Evolutionary conservation across 441 rosid genomes (phyloP).

Genomic region (Corymbia calophylla): DNA sequence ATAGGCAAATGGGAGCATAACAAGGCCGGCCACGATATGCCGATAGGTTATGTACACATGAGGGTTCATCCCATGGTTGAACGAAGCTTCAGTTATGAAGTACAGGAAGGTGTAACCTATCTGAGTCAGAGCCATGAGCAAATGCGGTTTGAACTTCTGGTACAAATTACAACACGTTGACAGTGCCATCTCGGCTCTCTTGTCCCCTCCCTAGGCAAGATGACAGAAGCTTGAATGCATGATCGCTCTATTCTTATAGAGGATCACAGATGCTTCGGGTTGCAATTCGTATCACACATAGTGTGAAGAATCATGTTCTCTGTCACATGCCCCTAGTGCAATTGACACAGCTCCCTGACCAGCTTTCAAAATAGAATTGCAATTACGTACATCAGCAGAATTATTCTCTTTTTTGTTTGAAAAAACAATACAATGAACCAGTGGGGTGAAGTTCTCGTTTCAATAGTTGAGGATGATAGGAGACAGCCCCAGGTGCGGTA

Average conservation of each 20-base stretch:
- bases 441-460: background rate
- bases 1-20: slow-evolving; percentile 54
- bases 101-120: slow-evolving; percentile 47
- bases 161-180: background rate
- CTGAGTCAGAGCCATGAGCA: slow-evolving; percentile 46
- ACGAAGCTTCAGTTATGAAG: slow-evolving; percentile 54
- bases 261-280: background rate
- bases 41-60: slow-evolving; percentile 62
- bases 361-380: background rate
- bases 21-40: slow-evolving; percentile 34
- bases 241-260: background rate
- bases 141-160: slow-evolving; percentile 41
- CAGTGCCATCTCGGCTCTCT: slow-evolving; percentile 2
- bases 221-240: background rate
- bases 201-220: background rate
- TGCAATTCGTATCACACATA: slow-evolving; percentile 11
- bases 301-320: slow-evolving; percentile 27
- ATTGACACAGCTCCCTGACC: background rate
- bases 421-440: background rate
- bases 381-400: background rate
- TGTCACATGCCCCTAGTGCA: background rate
- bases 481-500: background rate
- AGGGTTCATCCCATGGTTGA: slow-evolving; percentile 64
- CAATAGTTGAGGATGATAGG: background rate
- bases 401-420: background rate